phyloP scores from a whole-genome alignment of 116 monocot species.

The Dioscorea cayenensis region DNA sequence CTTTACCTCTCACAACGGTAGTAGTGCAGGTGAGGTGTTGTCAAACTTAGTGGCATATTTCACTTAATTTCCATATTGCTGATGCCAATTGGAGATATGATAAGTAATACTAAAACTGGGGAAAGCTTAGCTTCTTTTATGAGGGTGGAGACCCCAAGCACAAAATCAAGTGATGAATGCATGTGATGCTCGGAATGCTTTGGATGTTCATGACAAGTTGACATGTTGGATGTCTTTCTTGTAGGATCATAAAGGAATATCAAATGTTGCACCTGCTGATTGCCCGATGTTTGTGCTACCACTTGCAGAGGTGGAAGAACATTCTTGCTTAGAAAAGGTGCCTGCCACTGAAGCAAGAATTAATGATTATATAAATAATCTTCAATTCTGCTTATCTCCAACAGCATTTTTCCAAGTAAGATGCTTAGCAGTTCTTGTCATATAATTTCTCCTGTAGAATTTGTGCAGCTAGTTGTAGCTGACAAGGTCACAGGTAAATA shows the following conservation, averaged over 20 bases:
- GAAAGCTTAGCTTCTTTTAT: too few species aligned
- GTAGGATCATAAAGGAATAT: conserved; percentile 96
- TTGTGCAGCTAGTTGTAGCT: conserved; percentile 5
- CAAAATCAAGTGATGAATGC: too few species aligned
- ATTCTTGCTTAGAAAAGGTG: conserved; percentile 6
- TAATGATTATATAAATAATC: conserved; percentile 88
- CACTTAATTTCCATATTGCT: not conserved
- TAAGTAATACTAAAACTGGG: not conserved
- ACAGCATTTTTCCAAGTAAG: conserved; percentile 98
- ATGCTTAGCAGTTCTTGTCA: not conserved
- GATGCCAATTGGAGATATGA: not conserved
- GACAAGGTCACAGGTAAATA: conserved; percentile 74
- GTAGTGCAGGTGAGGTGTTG: conserved; percentile 68
- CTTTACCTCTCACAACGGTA: conserved; percentile 70
- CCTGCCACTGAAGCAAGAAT: conserved; percentile 52
- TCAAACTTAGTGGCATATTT: not conserved
- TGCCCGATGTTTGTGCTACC: conserved; percentile 65
- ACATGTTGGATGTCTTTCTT: not conserved
- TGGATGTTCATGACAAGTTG: not conserved
- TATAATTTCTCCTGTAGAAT: not conserved
- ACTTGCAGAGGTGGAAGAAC: conserved; percentile 25
- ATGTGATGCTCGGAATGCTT: not conserved
- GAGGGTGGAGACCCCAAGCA: too few species aligned
- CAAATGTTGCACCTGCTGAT: conserved; percentile 91
- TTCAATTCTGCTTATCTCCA: conserved; percentile 83